Evolutionary conservation across 306 rosid species (phyloP), one percentile per base, ranked within the genome.

Genomic region (Sphenostylis stenocarpa): DNA sequence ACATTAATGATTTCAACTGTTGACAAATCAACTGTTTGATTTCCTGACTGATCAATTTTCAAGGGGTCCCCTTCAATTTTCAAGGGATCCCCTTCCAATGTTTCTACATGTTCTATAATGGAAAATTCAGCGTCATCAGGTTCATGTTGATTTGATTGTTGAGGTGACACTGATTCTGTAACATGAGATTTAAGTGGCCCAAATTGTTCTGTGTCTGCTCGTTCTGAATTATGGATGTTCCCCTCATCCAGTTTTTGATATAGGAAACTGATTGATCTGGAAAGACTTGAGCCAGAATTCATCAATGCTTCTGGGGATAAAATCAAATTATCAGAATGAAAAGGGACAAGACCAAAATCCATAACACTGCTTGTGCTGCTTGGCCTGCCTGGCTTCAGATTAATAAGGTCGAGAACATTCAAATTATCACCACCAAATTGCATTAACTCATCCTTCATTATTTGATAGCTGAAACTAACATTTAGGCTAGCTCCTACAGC

Each of bases 391-490:
- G 76, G 75, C 73, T 51, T 63, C 47, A 70, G 29, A 67, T 80
- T 85, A 58, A 73, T 23, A 69, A 51, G 84, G 66, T 86, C 71
- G 15, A 80, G 73, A 80, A 62, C 86, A 64, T 72, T 85, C 48
- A 71, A 38, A 77, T 49, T 70, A 78, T 52, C 49, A 70, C 77
- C 83, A 49, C 85, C 85, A 72, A 75, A 72, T 73, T 83, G 78
- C 43, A 31, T 82, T 28, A 80, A 75, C 72, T 79, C 86, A 13
- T 82, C 86, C 65, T 48, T 88, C 73, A 77, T 73, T 9, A 87
- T 86, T 81, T 70, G 84, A 84, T 86, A 93, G 44, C 96, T 85
- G 76, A 93, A 87, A 87, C 97, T 89, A 69, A 86, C 96, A 70
- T 87, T 86, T 23, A 90, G 70, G 66, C 21, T 84, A 75, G 93